A percentile compares a stretch with the other conserved stretches of the same genome.
Conservation (phyloP, 2,329 filamentous ascomycete genomes). For the Xylariaceae sp. region DNA sequence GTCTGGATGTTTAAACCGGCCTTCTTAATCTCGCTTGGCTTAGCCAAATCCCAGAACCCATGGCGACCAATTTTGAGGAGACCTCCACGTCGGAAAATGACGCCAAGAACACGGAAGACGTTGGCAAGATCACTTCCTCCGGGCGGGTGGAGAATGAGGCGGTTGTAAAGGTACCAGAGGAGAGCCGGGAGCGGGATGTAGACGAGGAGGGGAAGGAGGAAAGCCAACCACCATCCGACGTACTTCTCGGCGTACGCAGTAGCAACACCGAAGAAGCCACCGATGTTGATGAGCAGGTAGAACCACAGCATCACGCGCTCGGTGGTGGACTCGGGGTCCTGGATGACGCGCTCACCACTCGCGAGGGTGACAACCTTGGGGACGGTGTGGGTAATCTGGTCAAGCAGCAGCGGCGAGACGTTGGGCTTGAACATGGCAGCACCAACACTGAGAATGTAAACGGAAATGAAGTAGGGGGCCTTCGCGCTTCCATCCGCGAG, state of each 20-base stretch:
- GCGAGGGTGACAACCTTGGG: conserved; percentile 47
- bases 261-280: conserved; percentile 48
- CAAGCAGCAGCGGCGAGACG: conserved; percentile 63
- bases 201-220: conserved; percentile 42
- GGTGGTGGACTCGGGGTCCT: conserved; percentile 63
- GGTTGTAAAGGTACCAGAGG: conserved; percentile 41
- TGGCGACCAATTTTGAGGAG: conserved; percentile 37
- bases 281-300: conserved; percentile 53
- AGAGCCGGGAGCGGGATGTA: conserved; percentile 42
- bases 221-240: conserved; percentile 48
- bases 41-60: conserved; percentile 57
- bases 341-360: conserved; percentile 61
- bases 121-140: conserved; percentile 44
- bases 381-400: conserved; percentile 58
- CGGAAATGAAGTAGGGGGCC: conserved; percentile 51
- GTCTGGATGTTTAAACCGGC: conserved; percentile 36
- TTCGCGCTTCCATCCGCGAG: conserved; percentile 45
- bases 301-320: conserved; percentile 65
- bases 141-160: conserved; percentile 42
- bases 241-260: conserved; percentile 52
- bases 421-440: conserved; percentile 70
- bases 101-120: conserved; percentile 40
- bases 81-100: conserved; percentile 40
- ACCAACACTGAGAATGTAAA: conserved; percentile 53
- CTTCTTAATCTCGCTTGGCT: conserved; percentile 51